Evolutionary conservation across 176 grass and related monocot genomes (phyloP).

Genomic region (Tillandsia leiboldiana): DNA sequence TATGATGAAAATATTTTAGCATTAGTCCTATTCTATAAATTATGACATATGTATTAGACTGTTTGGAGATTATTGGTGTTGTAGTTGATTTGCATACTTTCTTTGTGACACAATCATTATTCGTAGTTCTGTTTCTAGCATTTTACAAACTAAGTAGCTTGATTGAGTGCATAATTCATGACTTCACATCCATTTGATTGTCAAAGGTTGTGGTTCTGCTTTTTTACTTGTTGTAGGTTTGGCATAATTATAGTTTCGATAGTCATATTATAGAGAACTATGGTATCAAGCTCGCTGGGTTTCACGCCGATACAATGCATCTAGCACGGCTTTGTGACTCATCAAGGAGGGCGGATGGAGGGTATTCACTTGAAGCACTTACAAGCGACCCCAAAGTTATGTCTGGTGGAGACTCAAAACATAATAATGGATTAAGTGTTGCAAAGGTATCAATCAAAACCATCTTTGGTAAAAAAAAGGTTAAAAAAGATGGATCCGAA

Average conservation of each 20-base stretch:
- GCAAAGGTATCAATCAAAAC: constrained; percentile 94
- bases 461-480: constrained; percentile 91
- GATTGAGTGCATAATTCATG: not conserved
- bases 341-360: constrained; percentile 63
- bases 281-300: constrained; percentile 81
- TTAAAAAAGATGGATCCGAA: constrained; percentile 76
- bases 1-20: too few species aligned
- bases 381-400: constrained; percentile 72
- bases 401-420: constrained; percentile 20
- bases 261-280: constrained; percentile 78
- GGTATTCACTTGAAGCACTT: constrained; percentile 98
- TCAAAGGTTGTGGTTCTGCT: constrained; percentile 13
- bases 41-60: too few species aligned
- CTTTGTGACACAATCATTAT: too few species aligned
- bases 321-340: constrained; percentile 89
- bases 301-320: constrained; percentile 99
- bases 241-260: constrained; percentile 99
- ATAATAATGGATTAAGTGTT: constrained; percentile 38
- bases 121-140: too few species aligned
- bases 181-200: constrained; percentile 9
- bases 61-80: too few species aligned
- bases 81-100: too few species aligned
- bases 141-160: too few species aligned
- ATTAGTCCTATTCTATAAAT: too few species aligned
- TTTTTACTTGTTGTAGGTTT: constrained; percentile 58